Evolutionary conservation across 371 early-diverging fungal genomes (phyloP).

Genomic region (Lichtheimia corymbifera): DNA sequence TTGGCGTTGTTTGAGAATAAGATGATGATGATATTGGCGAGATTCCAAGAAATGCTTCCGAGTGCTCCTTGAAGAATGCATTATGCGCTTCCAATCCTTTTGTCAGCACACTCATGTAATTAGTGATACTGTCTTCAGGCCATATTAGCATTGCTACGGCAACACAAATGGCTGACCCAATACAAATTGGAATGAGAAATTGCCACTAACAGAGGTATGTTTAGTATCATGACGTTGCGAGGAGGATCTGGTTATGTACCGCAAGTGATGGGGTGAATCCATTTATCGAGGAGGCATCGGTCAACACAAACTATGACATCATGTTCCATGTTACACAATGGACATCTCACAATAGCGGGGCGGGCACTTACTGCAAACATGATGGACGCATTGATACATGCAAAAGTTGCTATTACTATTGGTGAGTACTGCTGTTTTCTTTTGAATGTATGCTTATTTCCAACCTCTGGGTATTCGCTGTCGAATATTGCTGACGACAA

Average conservation of each 20-base stretch:
- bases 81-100: conserved; percentile 28
- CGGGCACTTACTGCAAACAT: neutral
- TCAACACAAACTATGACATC: conserved; percentile 32
- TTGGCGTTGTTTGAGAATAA: neutral
- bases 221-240: neutral
- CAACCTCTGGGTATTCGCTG: conserved; percentile 38
- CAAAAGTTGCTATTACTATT: neutral
- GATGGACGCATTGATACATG: neutral
- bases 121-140: conserved; percentile 47
- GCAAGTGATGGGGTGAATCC: conserved; percentile 2
- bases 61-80: conserved; percentile 36
- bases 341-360: neutral
- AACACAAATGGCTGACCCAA: conserved; percentile 36
- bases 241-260: neutral
- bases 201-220: conserved; percentile 22
- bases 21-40: neutral
- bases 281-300: conserved; percentile 20
- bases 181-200: conserved; percentile 34
- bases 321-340: neutral
- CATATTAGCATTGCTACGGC: conserved; percentile 39
- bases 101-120: conserved; percentile 26
- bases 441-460: conserved; percentile 22
- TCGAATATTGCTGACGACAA: conserved; percentile 34
- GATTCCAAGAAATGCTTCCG: conserved; percentile 26
- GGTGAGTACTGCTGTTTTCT: conserved; percentile 18